Evolutionary conservation across 2,329 filamentous ascomycete species (phyloP), one percentile per base, ranked within the genome.

Genomic region (Paracamarosporium sp.): DNA sequence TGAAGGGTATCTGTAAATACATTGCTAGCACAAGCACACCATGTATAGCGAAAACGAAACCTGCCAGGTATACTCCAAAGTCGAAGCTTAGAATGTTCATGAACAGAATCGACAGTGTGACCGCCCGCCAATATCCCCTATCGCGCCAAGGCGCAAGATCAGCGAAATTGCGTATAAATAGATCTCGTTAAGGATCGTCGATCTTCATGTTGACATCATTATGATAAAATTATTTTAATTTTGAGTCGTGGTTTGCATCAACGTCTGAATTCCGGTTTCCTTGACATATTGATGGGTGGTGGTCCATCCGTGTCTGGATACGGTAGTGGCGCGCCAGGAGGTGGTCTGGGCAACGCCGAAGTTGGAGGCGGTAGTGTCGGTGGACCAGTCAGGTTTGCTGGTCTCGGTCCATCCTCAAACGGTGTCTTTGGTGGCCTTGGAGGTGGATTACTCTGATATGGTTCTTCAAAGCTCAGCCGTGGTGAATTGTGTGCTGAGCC

Each of bases 301-400:
- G 90, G 89, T 25, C 90, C 90, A 68, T 96, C 90, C 44, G 88
- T 88, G 46, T 91, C 78, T 0, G 94, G 94, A 74, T 97, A 97
- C 0, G 93, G 93, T 31, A 91, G 83, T 8, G 80, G 74, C 1
- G 69, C 67, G 4, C 73, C 73, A 4, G 67, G 68, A 8, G 74
- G 74, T 11, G 72, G 74, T 55, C 73, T 56, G 13, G 75, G 52
- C 50, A 72, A 66, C 2, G 61, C 50, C 1, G 60, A 63, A 1
- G 69, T 67, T 4, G 64, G 57, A 11, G 66, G 65, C 2, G 77
- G 77, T 12, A 65, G 66, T 36, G 67, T 66, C 1, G 71, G 65
- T 13, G 68, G 67, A 30, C 62, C 56, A 1, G 64, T 57, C 11
- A 66, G 46, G 4, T 55, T 51, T 11, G 61, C 53, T 1, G 65